Evolutionary conservation across 257 asterid species (phyloP).

Genomic region (Coffea eugenioides): DNA sequence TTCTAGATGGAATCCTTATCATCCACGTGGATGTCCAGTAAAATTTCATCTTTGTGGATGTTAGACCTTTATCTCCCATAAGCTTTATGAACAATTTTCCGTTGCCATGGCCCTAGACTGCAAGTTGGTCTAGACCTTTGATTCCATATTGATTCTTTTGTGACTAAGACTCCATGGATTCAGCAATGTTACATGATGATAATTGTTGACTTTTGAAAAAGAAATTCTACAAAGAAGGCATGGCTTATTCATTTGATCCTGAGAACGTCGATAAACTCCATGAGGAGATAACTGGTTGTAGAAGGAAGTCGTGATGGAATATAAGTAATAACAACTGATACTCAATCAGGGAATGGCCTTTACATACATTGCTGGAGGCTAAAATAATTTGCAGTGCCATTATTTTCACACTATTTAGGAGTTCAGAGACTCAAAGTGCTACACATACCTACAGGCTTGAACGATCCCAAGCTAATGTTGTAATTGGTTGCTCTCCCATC

Average conservation of each 20-base stretch:
- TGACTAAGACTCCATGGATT: slow-evolving; percentile 15
- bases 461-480: background rate
- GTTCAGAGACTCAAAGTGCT: background rate
- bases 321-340: background rate
- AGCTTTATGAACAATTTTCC: slow-evolving; percentile 23
- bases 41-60: slow-evolving; percentile 31
- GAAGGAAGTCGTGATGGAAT: background rate
- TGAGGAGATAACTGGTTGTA: background rate
- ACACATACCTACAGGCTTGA: background rate
- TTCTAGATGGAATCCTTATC: slow-evolving; percentile 54
- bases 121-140: slow-evolving; percentile 34
- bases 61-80: slow-evolving; percentile 25
- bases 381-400: background rate
- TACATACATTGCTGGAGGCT: background rate
- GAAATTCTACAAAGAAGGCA: background rate
- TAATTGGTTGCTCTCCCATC: background rate
- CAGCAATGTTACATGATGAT: background rate
- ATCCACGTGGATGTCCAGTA: slow-evolving; percentile 31
- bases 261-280: background rate
- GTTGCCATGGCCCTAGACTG: slow-evolving; percentile 17
- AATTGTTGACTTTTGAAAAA: slow-evolving; percentile 1
- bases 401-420: background rate
- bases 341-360: background rate
- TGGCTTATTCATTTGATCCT: background rate
- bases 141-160: slow-evolving; percentile 28